A percentile compares a stretch with the other conserved stretches of the same genome.
Conservation (phyloP, 768 basidiomycete species). For the Lactarius indigo region DNA sequence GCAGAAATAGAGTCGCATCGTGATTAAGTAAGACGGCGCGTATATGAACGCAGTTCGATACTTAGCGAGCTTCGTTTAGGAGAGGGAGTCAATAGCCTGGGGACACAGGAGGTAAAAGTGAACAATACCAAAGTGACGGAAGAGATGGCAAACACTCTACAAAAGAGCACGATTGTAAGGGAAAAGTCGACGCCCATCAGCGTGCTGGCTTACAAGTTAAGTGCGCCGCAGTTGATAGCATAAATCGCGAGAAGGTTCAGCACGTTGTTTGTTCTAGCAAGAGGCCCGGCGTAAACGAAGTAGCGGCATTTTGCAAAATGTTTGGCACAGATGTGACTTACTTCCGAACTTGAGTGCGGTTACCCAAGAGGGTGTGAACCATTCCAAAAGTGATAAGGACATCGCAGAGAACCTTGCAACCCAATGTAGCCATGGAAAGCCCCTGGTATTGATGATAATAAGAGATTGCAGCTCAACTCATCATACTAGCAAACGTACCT, state of each 20-base stretch:
- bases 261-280: neutral
- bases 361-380: neutral
- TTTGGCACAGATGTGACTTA: neutral
- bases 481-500: neutral
- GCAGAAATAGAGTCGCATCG: slow-evolving; percentile 1
- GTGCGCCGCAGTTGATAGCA: slow-evolving; percentile 3
- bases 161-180: neutral
- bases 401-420: slow-evolving; percentile 3
- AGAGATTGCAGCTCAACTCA: neutral
- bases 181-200: neutral
- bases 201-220: neutral
- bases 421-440: neutral
- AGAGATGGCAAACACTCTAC: neutral
- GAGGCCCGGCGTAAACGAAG: neutral
- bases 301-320: neutral
- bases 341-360: neutral
- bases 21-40: slow-evolving; percentile 3
- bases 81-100: neutral
- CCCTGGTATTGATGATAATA: neutral
- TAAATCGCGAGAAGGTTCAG: neutral
- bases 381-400: slow-evolving; percentile 5
- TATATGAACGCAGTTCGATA: neutral
- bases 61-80: neutral
- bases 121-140: neutral
- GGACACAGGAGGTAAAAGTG: neutral